These are phyloP conservation scores for Phytophthora uliginosa DNA, from an alignment of 352 stramenopile genomes.

Conservation along the genomic window DNA sequence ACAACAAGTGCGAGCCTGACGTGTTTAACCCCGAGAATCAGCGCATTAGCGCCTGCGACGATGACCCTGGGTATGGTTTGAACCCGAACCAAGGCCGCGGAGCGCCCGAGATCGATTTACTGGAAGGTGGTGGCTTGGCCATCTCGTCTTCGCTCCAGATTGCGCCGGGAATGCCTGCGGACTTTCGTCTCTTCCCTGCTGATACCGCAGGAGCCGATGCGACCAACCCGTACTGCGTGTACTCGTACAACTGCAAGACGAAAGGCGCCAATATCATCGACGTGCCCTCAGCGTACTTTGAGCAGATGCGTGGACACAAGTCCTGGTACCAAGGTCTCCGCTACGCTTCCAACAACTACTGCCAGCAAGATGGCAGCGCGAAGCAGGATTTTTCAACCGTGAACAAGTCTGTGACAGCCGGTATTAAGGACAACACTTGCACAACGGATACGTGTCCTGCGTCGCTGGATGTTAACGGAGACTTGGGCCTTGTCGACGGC, in stretches of 20 bases:
- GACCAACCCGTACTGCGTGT: too few species aligned
- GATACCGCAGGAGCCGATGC: too few species aligned
- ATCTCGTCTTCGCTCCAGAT: conserved; percentile 95
- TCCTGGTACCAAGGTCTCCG: conserved; percentile 70
- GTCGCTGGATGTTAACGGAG: conserved; percentile 53
- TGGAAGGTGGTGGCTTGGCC: conserved; percentile 86
- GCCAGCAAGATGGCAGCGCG: conserved; percentile 21
- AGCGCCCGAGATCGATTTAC: conserved; percentile 95
- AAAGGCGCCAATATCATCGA: conserved; percentile 62
- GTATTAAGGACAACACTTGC: conserved; percentile 56
- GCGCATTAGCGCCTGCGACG: conserved; percentile 84
- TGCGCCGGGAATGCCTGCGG: conserved; percentile 66
- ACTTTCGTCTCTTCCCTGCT: too few species aligned
- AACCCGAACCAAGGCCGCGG: conserved; percentile 86
- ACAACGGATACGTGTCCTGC: conserved; percentile 45
- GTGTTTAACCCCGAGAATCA: conserved; percentile 52
- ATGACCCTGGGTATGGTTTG: conserved; percentile 90
- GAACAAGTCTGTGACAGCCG: conserved; percentile 35
- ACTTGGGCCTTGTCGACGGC: conserved; percentile 47
- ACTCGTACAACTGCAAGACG: conserved; percentile 57
- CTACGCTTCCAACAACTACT: conserved; percentile 63
- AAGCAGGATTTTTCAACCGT: too few species aligned
- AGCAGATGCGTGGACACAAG: conserved; percentile 50
- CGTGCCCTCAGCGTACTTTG: conserved; percentile 51
- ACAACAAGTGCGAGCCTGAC: conserved; percentile 87